phyloP scores from a whole-genome alignment of 805 yeast genomes.

The Cyberlindnera americana region DNA sequence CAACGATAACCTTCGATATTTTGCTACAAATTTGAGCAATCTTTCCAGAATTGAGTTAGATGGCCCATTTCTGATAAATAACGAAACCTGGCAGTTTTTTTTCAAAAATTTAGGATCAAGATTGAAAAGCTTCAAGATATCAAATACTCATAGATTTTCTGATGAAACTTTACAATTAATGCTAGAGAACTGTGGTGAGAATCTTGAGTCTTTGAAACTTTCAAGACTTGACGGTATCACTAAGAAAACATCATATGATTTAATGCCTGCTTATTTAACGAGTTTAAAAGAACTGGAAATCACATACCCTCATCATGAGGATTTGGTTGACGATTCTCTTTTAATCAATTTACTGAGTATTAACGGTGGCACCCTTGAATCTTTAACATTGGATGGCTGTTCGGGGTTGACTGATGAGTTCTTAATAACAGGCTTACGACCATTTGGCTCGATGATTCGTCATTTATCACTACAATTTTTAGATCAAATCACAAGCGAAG shows the following conservation, averaged over 20 bases:
- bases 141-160: constrained; percentile 81
- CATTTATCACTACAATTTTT: constrained; percentile 55
- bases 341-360: constrained; percentile 56
- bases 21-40: constrained; percentile 51
- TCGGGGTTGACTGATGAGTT: constrained; percentile 64
- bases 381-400: constrained; percentile 71
- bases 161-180: constrained; percentile 61
- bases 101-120: constrained; percentile 55
- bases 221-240: constrained; percentile 71
- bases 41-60: constrained; percentile 62
- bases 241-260: constrained; percentile 51
- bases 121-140: constrained; percentile 56
- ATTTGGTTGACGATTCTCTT: constrained; percentile 63
- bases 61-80: constrained; percentile 86
- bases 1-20: constrained; percentile 67
- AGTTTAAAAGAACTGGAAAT: constrained; percentile 58
- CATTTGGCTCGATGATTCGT: constrained; percentile 54
- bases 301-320: constrained; percentile 63
- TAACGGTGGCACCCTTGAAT: constrained; percentile 57
- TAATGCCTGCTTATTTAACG: constrained; percentile 61
- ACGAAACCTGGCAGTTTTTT: constrained; percentile 71
- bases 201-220: constrained; percentile 54
- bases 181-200: constrained; percentile 55
- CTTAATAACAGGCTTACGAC: constrained; percentile 51
- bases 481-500: constrained; percentile 67